Base-by-base conservation (phyloP, 208 protist species). In the Wallacemonas sp. region DNA sequence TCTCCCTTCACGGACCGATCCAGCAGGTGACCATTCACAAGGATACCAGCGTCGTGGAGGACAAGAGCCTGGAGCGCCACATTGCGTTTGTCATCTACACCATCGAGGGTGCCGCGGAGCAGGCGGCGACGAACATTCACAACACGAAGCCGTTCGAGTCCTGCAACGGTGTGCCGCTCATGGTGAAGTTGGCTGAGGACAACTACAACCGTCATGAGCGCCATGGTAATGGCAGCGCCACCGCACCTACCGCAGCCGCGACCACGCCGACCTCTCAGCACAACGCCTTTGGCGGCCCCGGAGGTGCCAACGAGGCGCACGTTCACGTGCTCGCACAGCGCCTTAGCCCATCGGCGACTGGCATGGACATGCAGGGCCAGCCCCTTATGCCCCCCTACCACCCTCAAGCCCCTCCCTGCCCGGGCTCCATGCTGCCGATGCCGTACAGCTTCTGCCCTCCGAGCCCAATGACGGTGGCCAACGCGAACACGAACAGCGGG, bases 141-240 rank as follows among this genome's bases (percentile, higher is more conserved):
- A 90, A 91, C 76, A 90, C 84, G 22, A 72, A 75, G 51, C 88
- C 88, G 2, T 94, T 90, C 47, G 46, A 70, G 0, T 72, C 75
- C 3, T 90, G 88, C 64, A 69, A 80, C 11, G 70, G 66, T 24
- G 73, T 91, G 21, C 84, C 88, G 15, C 58, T 94, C 28, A 91
- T 94, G 88, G 79, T 91, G 56, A 94, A 94, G 54, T 70, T 94
- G 1, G 88, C 82, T 5, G 84, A 90, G 70, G 88, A 94, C 47
- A 51, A 54, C 42, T 45, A 42, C 63, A 54, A 46, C 44, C 30
- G 42, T 24, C 33, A 33, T 44, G 39, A 64, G 34, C 51, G 53
- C 51, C 8, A 26, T 27, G 17, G 31, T 12, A 5, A 39, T 30
- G 39, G 12, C 21, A 69, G 42, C 59, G 60, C 39, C 34, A 28